Percentiles rank a stretch among this genome's conserved stretches.
These are phyloP conservation scores for Saccharomyces hybrid DNA, from an alignment of 1,139 yeast genomes.

Conservation along the genomic window DNA sequence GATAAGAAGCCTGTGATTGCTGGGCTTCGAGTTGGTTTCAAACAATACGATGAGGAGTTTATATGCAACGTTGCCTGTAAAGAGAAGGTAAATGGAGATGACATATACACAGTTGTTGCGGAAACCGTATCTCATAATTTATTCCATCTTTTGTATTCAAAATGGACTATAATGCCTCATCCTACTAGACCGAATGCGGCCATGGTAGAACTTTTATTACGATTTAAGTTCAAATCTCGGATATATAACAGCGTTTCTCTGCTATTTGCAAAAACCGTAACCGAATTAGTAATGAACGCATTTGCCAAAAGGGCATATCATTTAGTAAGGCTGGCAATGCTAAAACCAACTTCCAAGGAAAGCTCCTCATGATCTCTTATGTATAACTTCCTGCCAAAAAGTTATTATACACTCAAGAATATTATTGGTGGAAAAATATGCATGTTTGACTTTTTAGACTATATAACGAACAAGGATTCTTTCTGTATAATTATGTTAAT, in stretches of 20 bases:
- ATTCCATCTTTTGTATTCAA: slow-evolving; percentile 59
- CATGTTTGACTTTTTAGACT: background rate
- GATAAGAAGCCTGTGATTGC: slow-evolving; percentile 53
- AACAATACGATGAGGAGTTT: slow-evolving; percentile 66
- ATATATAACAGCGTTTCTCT: slow-evolving; percentile 70
- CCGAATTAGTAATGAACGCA: slow-evolving; percentile 69
- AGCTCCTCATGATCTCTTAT: background rate
- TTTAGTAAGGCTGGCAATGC: slow-evolving; percentile 12
- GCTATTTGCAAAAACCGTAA: slow-evolving; percentile 66
- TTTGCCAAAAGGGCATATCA: slow-evolving; percentile 61
- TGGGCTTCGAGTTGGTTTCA: slow-evolving; percentile 75
- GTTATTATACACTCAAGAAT: too few species aligned
- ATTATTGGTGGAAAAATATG: background rate
- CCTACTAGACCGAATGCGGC: slow-evolving; percentile 33
- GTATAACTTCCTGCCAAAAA: background rate
- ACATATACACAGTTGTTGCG: slow-evolving; percentile 34
- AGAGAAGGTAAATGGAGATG: slow-evolving; percentile 21
- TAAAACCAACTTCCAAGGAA: background rate
- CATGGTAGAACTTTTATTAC: slow-evolving; percentile 52
- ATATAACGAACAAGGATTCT: background rate
- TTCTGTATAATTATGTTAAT: background rate
- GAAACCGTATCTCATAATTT: slow-evolving; percentile 58
- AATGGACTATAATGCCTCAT: slow-evolving; percentile 58
- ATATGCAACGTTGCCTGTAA: slow-evolving; percentile 56
- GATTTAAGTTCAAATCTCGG: slow-evolving; percentile 64